A percentile compares a stretch with the other conserved stretches of the same genome.
phyloP scores from a whole-genome alignment of 495 filamentous ascomycete species.

The Tetracladium setigerum region DNA sequence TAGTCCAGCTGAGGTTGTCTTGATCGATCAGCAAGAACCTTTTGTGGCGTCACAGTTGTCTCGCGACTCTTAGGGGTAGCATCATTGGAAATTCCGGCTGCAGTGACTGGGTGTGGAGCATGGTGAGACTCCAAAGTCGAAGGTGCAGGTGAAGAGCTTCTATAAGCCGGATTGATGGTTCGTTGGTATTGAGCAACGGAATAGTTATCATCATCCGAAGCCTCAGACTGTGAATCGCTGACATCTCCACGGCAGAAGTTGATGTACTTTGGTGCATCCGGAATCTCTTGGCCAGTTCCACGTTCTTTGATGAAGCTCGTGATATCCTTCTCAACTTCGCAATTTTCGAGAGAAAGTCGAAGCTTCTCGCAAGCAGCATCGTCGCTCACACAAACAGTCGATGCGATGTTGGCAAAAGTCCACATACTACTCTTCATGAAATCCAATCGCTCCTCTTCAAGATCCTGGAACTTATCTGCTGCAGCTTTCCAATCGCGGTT shows the following conservation, averaged over 20 bases:
- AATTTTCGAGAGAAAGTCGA: conserved; percentile 86
- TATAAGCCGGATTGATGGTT: conserved; percentile 89
- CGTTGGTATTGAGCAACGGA: conserved; percentile 93
- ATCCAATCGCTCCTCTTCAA: conserved; percentile 95
- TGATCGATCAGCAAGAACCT: conserved; percentile 20
- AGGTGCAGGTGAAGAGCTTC: conserved; percentile 74
- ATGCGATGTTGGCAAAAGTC: conserved; percentile 95
- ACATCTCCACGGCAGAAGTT: conserved; percentile 93
- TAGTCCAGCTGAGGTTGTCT: conserved; percentile 19
- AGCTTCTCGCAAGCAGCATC: conserved; percentile 97
- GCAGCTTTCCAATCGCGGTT: conserved; percentile 97
- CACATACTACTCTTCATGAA: conserved; percentile 96
- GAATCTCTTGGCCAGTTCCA: conserved; percentile 95
- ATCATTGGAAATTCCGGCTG: conserved; percentile 49
- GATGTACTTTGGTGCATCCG: conserved; percentile 95
- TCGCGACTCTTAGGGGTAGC: conserved; percentile 43
- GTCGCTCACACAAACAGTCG: conserved; percentile 98
- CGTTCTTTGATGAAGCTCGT: conserved; percentile 77
- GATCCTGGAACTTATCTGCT: conserved; percentile 99
- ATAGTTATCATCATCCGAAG: conserved; percentile 77
- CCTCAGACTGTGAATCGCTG: conserved; percentile 72
- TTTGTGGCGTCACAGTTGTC: conserved; percentile 46
- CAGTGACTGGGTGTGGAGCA: conserved; percentile 65
- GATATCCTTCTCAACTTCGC: conserved; percentile 97
- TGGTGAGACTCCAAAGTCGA: conserved; percentile 87